phyloP scores from a whole-genome alignment of 2,329 filamentous ascomycete species.

The Cytospora mali region DNA sequence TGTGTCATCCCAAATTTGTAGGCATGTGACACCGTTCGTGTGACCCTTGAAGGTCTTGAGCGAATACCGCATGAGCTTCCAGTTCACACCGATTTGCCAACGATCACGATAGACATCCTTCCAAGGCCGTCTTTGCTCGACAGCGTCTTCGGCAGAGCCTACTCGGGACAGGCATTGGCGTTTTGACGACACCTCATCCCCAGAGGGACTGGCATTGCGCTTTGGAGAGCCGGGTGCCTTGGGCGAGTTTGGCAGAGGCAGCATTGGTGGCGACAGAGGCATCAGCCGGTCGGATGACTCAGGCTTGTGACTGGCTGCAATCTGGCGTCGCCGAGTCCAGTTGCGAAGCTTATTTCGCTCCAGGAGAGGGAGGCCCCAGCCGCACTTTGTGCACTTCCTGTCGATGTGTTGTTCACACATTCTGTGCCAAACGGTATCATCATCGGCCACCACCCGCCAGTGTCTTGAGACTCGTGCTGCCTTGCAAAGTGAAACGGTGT shows the following conservation, averaged over 20 bases:
- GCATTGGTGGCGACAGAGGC: conserved; percentile 34
- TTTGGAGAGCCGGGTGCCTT: conserved; percentile 37
- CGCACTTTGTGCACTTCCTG: conserved; percentile 90
- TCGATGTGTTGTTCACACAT: conserved; percentile 99
- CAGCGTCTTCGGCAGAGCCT: conserved; percentile 23
- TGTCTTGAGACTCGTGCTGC: conserved; percentile 89
- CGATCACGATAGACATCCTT: conserved; percentile 94
- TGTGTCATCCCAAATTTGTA: conserved; percentile 74
- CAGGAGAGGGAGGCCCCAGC: conserved; percentile 88
- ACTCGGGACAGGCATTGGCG: conserved; percentile 38
- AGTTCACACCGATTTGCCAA: conserved; percentile 86
- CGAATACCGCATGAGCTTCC: conserved; percentile 91
- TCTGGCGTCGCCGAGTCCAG: conserved; percentile 82
- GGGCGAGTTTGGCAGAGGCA: conserved; percentile 35
- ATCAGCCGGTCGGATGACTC: conserved; percentile 28
- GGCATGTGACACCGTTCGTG: conserved; percentile 76
- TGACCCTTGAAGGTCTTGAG: conserved; percentile 84
- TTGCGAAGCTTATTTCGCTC: conserved; percentile 86
- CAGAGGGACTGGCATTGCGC: conserved; percentile 36
- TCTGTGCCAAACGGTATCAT: conserved; percentile 95
- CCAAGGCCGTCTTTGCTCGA: conserved; percentile 66
- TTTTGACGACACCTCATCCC: conserved; percentile 35
- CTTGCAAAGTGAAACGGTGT: conserved; percentile 93
- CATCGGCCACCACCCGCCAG: conserved; percentile 90
- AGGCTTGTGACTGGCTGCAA: conserved; percentile 46